Evolutionary conservation across 2,329 filamentous ascomycete genomes (phyloP), one percentile per base, ranked within the genome.

Genomic region (Fusarium secorum): DNA sequence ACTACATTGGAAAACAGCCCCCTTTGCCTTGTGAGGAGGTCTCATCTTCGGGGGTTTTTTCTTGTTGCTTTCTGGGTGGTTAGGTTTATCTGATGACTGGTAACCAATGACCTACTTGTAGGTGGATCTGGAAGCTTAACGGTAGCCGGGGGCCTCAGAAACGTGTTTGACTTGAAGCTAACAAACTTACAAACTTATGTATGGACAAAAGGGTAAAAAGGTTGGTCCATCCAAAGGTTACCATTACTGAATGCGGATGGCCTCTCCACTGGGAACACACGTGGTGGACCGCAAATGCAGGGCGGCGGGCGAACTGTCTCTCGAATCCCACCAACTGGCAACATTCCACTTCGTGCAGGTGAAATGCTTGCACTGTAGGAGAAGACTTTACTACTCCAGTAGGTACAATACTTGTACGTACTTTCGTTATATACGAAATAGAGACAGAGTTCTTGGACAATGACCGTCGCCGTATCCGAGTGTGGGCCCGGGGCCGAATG

Each of bases 221-320:
- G 17, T 51, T 24, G 13, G 20, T 26, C 20, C 39, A 38, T 61
- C 32, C 38, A 52, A 63, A 53, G 51, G 39, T 24, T 56, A 56
- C 51, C 24, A 52, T 52, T 49, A 39, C 38, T 59, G n/a, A 38
- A 39, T 35, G 48, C 30, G 35, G 64, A 46, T 20, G 28, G 42
- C n/a, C 58, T 59, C 59, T 64, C 61, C 59, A 64, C 66, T 45
- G 53, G 58, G 63, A 64, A 59, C 63, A 75, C 74, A 76, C 74
- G 74, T 76, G 71, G 74, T 76, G 70, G 66, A 54, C 64, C 62
- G 60, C 64, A 60, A 60, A 76, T 74, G 72, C 74, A 76, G 63
- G 74, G 62, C 65, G 55, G 55, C 70, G 68, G 72, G 72, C 68
- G 72, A 76, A 74, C 74, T 71, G 64, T 57, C 68, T 69, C 55